These are phyloP conservation scores for Capsella bursapastoris DNA, from an alignment of 345 rosid species.

Conservation along the genomic window DNA sequence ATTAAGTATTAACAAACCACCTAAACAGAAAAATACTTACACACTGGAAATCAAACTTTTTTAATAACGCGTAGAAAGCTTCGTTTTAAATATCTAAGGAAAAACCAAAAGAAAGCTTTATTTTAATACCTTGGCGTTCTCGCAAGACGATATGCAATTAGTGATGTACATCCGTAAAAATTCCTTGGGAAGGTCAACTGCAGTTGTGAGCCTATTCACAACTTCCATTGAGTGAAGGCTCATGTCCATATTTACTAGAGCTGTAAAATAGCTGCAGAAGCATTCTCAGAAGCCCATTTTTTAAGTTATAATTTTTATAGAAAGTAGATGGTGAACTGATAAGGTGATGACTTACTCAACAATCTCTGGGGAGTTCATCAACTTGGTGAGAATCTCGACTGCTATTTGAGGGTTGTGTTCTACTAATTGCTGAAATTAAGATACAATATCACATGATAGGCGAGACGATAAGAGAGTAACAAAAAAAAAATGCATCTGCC, in stretches of 20 bases:
- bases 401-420: slow-evolving; percentile 95
- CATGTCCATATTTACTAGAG: slow-evolving; percentile 95
- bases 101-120: slow-evolving; percentile 31
- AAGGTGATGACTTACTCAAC: slow-evolving; percentile 64
- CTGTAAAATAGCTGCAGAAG: slow-evolving; percentile 75
- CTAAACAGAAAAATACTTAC: neutral
- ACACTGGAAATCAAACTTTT: neutral
- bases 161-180: slow-evolving; percentile 91
- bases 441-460: slow-evolving; percentile 35
- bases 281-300: slow-evolving; percentile 34
- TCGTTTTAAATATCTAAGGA: neutral
- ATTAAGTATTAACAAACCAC: slow-evolving; percentile 3
- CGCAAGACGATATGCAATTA: slow-evolving; percentile 93
- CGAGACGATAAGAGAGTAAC: slow-evolving; percentile 17
- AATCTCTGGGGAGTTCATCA: slow-evolving; percentile 88
- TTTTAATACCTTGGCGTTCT: slow-evolving; percentile 76
- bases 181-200: slow-evolving; percentile 92
- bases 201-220: slow-evolving; percentile 95
- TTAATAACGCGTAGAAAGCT: slow-evolving; percentile 7
- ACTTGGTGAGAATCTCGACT: slow-evolving; percentile 87
- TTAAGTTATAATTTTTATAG: neutral
- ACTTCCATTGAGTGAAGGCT: slow-evolving; percentile 99
- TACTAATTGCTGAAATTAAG: slow-evolving; percentile 79
- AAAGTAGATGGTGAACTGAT: slow-evolving; percentile 21
- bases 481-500: slow-evolving; percentile 7